These are phyloP conservation scores for Termitomyces sp. DNA, from an alignment of 768 basidiomycete species.

Conservation along the genomic window DNA sequence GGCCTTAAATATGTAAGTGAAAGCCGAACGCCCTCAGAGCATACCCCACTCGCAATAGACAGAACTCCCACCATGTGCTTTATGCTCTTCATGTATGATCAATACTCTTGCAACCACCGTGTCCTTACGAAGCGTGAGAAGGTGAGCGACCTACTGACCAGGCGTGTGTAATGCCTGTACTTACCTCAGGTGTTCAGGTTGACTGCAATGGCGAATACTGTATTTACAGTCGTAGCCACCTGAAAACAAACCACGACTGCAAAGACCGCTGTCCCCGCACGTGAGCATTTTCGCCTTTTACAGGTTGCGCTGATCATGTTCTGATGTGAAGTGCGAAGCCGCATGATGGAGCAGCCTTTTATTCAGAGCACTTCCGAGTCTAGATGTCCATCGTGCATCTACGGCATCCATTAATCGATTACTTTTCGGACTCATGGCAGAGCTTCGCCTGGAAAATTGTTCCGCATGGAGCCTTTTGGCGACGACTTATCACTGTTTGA, in stretches of 20 bases:
- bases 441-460: background rate
- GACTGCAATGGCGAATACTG: conserved; percentile 41
- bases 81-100: conserved; percentile 25
- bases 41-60: background rate
- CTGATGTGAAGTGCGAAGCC: background rate
- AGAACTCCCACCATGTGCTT: conserved; percentile 21
- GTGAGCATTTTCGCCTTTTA: conserved; percentile 20
- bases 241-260: conserved; percentile 29
- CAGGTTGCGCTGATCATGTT: background rate
- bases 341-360: conserved; percentile 10
- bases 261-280: conserved; percentile 26
- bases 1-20: background rate
- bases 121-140: conserved; percentile 23
- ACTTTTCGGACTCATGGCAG: background rate
- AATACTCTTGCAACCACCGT: conserved; percentile 28
- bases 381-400: conserved; percentile 10
- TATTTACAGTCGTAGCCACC: conserved; percentile 33
- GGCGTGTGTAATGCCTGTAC: background rate
- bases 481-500: background rate
- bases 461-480: background rate
- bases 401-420: conserved; percentile 7
- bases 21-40: background rate
- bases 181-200: conserved; percentile 26
- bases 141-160: conserved; percentile 18
- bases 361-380: conserved; percentile 2